A percentile compares a stretch with the other conserved stretches of the same genome.
Conservation (phyloP, 495 filamentous ascomycete species). For the Entonaema liquescens region DNA sequence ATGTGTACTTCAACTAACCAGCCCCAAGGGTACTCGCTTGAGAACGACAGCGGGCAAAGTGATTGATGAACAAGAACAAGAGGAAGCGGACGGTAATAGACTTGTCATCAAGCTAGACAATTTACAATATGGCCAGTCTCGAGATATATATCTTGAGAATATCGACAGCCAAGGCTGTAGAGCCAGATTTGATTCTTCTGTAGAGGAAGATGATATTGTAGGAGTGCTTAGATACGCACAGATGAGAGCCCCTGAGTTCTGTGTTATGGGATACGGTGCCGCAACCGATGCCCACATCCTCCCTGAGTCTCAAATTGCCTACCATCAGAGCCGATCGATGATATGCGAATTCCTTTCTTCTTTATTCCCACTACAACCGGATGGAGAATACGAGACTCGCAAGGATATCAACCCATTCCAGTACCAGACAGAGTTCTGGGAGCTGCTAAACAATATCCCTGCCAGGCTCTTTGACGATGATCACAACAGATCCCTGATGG, state of each 20-base stretch:
- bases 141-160: constrained; percentile 52
- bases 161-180: constrained; percentile 3
- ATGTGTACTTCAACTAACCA: constrained; percentile 46
- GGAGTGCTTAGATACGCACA: constrained; percentile 48
- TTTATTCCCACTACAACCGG: constrained; percentile 39
- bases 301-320: constrained; percentile 42
- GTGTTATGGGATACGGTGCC: neutral
- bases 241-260: neutral
- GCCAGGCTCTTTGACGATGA: constrained; percentile 36
- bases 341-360: constrained; percentile 52
- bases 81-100: constrained; percentile 3
- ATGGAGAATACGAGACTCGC: constrained; percentile 43
- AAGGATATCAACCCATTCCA: constrained; percentile 3
- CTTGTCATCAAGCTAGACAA: constrained; percentile 51
- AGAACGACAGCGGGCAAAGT: constrained; percentile 49
- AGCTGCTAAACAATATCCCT: constrained; percentile 44
- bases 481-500: constrained; percentile 47
- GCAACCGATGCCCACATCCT: constrained; percentile 28
- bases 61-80: constrained; percentile 38
- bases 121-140: constrained; percentile 58
- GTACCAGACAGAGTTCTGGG: constrained; percentile 13
- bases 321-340: constrained; percentile 54
- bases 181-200: neutral
- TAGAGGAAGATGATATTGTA: constrained; percentile 19
- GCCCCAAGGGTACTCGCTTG: constrained; percentile 44